Conservation (phyloP, 2,329 filamentous ascomycete genomes). For the Fusarium praegraminearum region DNA sequence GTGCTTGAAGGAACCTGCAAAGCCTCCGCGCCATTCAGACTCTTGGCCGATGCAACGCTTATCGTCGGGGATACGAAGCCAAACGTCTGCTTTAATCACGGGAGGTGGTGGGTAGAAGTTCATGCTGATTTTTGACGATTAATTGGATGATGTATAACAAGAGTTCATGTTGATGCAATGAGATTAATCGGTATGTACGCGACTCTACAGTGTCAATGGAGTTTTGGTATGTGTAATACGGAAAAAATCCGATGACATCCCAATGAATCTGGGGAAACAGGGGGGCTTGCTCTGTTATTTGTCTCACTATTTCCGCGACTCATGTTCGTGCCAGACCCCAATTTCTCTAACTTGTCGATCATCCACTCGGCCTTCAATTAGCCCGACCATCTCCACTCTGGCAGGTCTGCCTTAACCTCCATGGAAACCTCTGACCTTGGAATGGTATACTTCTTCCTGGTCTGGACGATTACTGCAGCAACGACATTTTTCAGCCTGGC, state of each 20-base stretch:
- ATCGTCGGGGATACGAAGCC: conserved; percentile 53
- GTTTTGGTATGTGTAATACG: not conserved
- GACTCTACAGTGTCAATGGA: not conserved
- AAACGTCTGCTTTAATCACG: conserved; percentile 51
- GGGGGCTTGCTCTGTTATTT: not conserved
- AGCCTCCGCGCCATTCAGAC: conserved; percentile 56
- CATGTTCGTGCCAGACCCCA: too few species aligned
- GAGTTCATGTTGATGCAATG: fast-evolving
- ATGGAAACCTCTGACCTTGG: too few species aligned
- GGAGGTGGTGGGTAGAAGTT: conserved; percentile 54
- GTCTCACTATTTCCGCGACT: not conserved
- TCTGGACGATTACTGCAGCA: too few species aligned
- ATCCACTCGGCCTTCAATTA: too few species aligned
- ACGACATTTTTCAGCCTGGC: too few species aligned
- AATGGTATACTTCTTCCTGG: too few species aligned
- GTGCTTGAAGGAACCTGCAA: conserved; percentile 50
- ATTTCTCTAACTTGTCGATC: too few species aligned
- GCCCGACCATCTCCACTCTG: too few species aligned
- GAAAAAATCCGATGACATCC: not conserved
- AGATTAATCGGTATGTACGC: not conserved
- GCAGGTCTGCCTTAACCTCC: too few species aligned
- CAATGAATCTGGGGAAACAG: not conserved
- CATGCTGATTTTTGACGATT: conserved; percentile 30
- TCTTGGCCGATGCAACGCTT: conserved; percentile 50
- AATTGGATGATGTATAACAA: not conserved